Evolutionary conservation across 208 protist species (phyloP).

Genomic region (Leishmania guyanensis): DNA sequence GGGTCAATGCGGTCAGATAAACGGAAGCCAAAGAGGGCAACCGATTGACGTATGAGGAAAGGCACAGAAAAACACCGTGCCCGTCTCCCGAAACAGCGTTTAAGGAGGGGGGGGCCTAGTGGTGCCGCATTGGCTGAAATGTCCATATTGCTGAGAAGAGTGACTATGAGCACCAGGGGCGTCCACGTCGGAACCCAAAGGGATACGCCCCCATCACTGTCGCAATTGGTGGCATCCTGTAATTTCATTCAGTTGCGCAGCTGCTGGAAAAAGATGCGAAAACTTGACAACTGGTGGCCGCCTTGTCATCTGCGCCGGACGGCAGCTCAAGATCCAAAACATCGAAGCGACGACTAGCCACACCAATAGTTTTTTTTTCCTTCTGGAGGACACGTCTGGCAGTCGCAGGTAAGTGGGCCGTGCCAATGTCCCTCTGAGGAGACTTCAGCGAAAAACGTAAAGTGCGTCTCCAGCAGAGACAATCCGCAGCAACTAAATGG

Average conservation of each 20-base stretch:
- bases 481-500: neutral
- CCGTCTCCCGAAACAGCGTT: neutral
- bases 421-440: neutral
- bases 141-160: neutral
- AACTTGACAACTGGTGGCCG: neutral
- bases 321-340: neutral
- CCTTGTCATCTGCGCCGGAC: too few species aligned
- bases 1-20: neutral
- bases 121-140: neutral
- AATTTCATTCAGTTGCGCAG: neutral
- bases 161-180: neutral
- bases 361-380: neutral
- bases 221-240: neutral
- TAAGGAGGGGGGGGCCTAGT: neutral
- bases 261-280: neutral
- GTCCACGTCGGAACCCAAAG: neutral
- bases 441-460: neutral
- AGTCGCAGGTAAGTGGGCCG: neutral
- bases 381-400: neutral
- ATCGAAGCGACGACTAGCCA: neutral
- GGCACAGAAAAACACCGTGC: neutral
- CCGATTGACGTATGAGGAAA: neutral
- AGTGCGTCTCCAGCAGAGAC: neutral
- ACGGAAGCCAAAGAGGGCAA: neutral
- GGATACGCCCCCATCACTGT: neutral